Conservation (phyloP, 2,329 filamentous ascomycete species). For the Drechmeria coniospora region DNA sequence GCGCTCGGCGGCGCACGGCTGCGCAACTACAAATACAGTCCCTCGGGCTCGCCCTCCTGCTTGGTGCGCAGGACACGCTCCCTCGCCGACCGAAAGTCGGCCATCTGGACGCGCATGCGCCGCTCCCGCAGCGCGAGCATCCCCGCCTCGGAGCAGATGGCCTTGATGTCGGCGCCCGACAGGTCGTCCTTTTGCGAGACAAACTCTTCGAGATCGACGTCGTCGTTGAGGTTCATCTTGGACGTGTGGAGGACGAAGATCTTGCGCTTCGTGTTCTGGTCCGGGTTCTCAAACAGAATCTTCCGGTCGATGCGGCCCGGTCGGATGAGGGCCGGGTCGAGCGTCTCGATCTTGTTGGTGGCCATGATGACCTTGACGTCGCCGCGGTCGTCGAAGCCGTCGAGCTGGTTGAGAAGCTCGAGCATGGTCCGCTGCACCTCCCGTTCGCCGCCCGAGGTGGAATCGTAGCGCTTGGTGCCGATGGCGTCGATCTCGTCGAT, state of each 20-base stretch:
- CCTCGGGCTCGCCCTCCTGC: conserved; percentile 95
- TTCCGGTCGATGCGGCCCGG: conserved; percentile 97
- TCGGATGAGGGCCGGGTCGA: conserved; percentile 90
- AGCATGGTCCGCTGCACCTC: conserved; percentile 98
- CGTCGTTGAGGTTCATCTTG: conserved; percentile 93
- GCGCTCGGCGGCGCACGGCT: too few species aligned
- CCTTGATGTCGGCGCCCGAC: conserved; percentile 94
- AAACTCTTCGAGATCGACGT: conserved; percentile 97
- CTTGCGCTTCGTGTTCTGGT: conserved; percentile 89
- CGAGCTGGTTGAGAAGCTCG: conserved; percentile 92
- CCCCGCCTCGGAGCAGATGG: conserved; percentile 94
- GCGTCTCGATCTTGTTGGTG: conserved; percentile 97
- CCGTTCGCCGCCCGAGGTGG: conserved; percentile 87
- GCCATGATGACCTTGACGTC: conserved; percentile 99
- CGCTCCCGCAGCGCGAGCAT: conserved; percentile 86
- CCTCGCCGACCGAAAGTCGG: conserved; percentile 82
- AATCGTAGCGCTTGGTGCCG: conserved; percentile 96
- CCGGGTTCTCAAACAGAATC: conserved; percentile 58
- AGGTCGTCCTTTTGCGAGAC: conserved; percentile 97
- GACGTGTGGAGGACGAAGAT: conserved; percentile 96
- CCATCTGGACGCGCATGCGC: conserved; percentile 97
- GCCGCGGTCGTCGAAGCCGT: conserved; percentile 95
- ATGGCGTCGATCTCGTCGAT: conserved; percentile 99
- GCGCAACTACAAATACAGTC: conserved; percentile 94
- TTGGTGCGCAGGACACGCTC: conserved; percentile 97